Percentiles rank a stretch among this genome's conserved stretches.
Evolutionary conservation across 177 flowering plant species (phyloP).

Genomic region (Telopea speciosissima): DNA sequence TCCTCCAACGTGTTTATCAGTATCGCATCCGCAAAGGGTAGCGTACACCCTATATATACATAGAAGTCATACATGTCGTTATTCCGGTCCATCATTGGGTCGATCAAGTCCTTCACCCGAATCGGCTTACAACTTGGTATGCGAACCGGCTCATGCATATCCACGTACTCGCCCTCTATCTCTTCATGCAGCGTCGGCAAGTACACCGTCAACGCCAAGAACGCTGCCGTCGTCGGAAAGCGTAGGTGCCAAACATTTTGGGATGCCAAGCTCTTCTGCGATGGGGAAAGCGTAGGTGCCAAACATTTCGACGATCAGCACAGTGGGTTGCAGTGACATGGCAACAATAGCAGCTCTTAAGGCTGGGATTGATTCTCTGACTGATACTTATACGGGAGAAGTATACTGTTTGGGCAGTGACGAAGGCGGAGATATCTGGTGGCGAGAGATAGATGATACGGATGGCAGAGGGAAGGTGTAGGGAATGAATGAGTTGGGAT

Average conservation of each 20-base stretch:
- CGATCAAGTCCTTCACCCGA: conserved; percentile 18
- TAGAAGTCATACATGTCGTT: neutral
- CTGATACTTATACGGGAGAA: neutral
- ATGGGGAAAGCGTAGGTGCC: conserved; percentile 28
- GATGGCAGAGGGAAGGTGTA: conserved; percentile 22
- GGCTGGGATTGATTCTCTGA: conserved; percentile 14
- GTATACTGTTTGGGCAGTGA: neutral
- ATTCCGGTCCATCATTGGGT: conserved; percentile 16
- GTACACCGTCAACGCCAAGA: conserved; percentile 22
- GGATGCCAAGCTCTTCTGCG: conserved; percentile 21
- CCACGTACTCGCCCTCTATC: conserved; percentile 25
- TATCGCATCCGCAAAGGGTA: conserved; percentile 26
- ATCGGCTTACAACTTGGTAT: conserved; percentile 28
- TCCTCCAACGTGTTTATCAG: conserved; percentile 40
- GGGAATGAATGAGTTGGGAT: conserved; percentile 23
- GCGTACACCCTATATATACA: neutral
- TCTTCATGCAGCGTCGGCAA: conserved; percentile 25
- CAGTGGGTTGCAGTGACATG: conserved; percentile 7
- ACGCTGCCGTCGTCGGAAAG: conserved; percentile 17
- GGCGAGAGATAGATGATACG: conserved; percentile 27
- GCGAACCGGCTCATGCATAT: conserved; percentile 25
- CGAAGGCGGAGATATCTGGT: conserved; percentile 13
- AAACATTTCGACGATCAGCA: conserved; percentile 31
- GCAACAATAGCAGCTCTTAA: conserved; percentile 11
- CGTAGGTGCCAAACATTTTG: conserved; percentile 15